Conservation (phyloP, 2,329 filamentous ascomycete genomes). For the Diaporthe citrichinensis region DNA sequence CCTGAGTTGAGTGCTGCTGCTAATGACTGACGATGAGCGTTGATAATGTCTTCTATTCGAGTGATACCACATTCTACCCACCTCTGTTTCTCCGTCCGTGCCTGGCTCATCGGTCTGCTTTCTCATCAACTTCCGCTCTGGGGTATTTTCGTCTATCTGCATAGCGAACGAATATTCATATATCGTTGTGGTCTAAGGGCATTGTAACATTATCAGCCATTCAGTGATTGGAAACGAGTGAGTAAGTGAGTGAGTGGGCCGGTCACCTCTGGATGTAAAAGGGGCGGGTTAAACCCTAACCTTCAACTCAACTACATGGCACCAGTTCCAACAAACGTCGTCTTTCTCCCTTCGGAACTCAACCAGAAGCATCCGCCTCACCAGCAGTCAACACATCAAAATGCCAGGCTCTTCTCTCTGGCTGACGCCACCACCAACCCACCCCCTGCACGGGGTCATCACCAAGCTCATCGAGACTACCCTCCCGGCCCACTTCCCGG, state of each 20-base stretch:
- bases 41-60: slow-evolving; percentile 31
- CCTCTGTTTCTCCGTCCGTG: background rate
- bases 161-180: fast-evolving
- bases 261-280: background rate
- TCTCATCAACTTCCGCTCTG: background rate
- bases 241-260: background rate
- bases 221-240: background rate
- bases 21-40: slow-evolving; percentile 29
- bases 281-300: background rate
- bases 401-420: slow-evolving; percentile 53
- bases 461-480: slow-evolving; percentile 44
- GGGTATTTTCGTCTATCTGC: background rate
- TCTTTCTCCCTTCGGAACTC: background rate
- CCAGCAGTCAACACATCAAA: background rate
- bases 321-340: background rate
- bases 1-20: background rate
- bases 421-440: slow-evolving; percentile 48
- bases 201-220: background rate
- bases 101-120: background rate
- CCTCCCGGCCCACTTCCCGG: slow-evolving; percentile 47
- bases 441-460: slow-evolving; percentile 46
- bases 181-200: background rate
- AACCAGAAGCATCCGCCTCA: background rate
- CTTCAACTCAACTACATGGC: background rate
- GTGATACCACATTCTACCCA: slow-evolving; percentile 19